Conservation (phyloP, 2,329 filamentous ascomycete species). For the Teratosphaeria nubilosa region DNA sequence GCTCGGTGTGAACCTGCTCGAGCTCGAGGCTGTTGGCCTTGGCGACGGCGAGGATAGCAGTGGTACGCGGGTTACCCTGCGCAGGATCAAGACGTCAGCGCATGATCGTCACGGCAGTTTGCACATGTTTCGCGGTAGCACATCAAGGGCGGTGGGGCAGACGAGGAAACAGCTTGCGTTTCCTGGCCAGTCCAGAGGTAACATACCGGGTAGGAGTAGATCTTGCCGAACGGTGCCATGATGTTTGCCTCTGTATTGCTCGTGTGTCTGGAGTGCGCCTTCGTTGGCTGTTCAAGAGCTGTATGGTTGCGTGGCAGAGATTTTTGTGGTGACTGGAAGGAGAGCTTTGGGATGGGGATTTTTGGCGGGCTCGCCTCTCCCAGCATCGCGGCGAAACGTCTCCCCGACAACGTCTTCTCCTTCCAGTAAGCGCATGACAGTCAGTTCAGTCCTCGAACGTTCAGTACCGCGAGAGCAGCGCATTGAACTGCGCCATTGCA, state of each 20-base stretch:
- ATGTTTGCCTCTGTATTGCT: slow-evolving; percentile 7
- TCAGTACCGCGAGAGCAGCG: not conserved
- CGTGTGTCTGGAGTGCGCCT: slow-evolving; percentile 17
- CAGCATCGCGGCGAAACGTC: not conserved
- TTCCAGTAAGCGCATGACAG: not conserved
- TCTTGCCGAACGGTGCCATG: slow-evolving; percentile 77
- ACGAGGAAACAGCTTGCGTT: not conserved
- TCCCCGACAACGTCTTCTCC: not conserved
- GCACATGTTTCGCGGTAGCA: not conserved
- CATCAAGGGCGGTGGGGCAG: slow-evolving; percentile 1
- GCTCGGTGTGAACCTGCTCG: slow-evolving; percentile 66
- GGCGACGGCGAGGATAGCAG: slow-evolving; percentile 80
- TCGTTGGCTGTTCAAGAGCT: slow-evolving; percentile 18
- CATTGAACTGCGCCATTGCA: not conserved
- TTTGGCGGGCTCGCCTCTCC: not conserved
- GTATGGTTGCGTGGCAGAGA: not conserved
- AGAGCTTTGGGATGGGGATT: not conserved
- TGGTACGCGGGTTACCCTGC: slow-evolving; percentile 81
- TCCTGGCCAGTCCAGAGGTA: not conserved
- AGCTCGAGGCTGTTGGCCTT: slow-evolving; percentile 96
- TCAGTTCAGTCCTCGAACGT: not conserved
- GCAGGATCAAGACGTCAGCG: not conserved
- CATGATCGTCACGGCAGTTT: not conserved
- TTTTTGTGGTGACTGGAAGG: not conserved
- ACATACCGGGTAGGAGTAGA: slow-evolving; percentile 76